Percentiles rank a stretch among this genome's conserved stretches.
These are phyloP conservation scores for Ambrosia artemisiifolia DNA, from an alignment of 129 eudicot species.

Conservation along the genomic window DNA sequence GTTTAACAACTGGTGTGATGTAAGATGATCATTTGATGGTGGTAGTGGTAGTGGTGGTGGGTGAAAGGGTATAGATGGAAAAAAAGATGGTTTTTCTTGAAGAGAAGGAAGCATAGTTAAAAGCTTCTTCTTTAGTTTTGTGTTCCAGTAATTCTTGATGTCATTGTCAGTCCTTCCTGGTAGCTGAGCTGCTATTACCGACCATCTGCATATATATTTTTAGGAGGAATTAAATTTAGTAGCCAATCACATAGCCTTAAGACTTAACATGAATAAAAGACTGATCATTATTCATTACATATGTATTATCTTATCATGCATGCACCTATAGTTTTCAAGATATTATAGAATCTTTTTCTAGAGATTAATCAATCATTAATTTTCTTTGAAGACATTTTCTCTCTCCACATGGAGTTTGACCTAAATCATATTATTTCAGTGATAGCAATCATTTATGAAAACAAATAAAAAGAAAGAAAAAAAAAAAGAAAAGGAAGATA, in stretches of 20 bases:
- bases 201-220: conserved; percentile 56
- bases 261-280: conserved; percentile 11
- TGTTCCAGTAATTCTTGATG: conserved; percentile 90
- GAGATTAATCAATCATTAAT: conserved; percentile 13
- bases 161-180: conserved; percentile 89
- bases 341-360: conserved; percentile 12
- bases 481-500: background rate
- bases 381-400: conserved; percentile 5
- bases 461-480: background rate
- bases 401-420: conserved; percentile 19
- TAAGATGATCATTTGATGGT: conserved; percentile 19
- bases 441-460: conserved; percentile 5
- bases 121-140: conserved; percentile 66
- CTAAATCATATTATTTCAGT: conserved; percentile 5
- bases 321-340: conserved; percentile 27
- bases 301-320: conserved; percentile 27
- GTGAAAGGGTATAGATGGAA: conserved; percentile 31
- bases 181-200: conserved; percentile 66
- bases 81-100: conserved; percentile 24
- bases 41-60: conserved; percentile 21
- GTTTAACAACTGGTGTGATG: conserved; percentile 20
- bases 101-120: conserved; percentile 28
- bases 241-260: background rate
- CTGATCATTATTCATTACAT: too few relatives aligned
- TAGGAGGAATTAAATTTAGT: background rate